Evolutionary conservation across 2,329 filamentous ascomycete species (phyloP).

Genomic region (Hypomyces rosellus): DNA sequence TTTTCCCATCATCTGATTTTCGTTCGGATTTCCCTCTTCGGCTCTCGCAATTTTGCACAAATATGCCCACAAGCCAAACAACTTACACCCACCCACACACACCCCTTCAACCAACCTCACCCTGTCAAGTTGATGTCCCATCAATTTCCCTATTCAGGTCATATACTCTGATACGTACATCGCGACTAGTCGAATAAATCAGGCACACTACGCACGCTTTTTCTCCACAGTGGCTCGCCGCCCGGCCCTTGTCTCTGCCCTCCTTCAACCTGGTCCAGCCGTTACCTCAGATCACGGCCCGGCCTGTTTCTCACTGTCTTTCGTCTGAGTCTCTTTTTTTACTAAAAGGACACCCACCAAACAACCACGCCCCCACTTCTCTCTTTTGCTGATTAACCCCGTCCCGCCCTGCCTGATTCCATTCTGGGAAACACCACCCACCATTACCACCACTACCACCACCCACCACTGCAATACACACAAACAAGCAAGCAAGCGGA

Average conservation of each 20-base stretch:
- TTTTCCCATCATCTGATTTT: not conserved
- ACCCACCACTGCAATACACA: not conserved
- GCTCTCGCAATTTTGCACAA: too few relatives aligned
- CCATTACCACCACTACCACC: too few relatives aligned
- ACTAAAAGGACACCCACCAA: too few relatives aligned
- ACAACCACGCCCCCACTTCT: not conserved
- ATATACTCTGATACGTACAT: conserved; percentile 14
- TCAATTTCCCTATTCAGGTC: conserved; percentile 19
- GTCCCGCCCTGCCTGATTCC: conserved; percentile 9
- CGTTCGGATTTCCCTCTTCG: too few relatives aligned
- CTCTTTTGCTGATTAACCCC: conserved; percentile 10
- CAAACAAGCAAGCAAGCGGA: conserved; percentile 2
- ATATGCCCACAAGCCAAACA: conserved; percentile 5
- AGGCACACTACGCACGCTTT: conserved; percentile 10
- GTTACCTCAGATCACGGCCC: conserved; percentile 2
- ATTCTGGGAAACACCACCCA: conserved; percentile 11
- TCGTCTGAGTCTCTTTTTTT: conserved; percentile 2
- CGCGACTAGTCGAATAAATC: conserved; percentile 12
- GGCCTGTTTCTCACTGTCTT: conserved; percentile 8
- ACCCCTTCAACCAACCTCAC: conserved; percentile 8
- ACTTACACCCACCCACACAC: not conserved
- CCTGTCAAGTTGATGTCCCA: conserved; percentile 10
- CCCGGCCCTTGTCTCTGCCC: conserved; percentile 13
- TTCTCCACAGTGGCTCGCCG: conserved; percentile 17
- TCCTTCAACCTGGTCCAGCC: conserved; percentile 9